These are phyloP conservation scores for Tilletia horrida DNA, from an alignment of 1,284 basidiomycete species.

Conservation along the genomic window DNA sequence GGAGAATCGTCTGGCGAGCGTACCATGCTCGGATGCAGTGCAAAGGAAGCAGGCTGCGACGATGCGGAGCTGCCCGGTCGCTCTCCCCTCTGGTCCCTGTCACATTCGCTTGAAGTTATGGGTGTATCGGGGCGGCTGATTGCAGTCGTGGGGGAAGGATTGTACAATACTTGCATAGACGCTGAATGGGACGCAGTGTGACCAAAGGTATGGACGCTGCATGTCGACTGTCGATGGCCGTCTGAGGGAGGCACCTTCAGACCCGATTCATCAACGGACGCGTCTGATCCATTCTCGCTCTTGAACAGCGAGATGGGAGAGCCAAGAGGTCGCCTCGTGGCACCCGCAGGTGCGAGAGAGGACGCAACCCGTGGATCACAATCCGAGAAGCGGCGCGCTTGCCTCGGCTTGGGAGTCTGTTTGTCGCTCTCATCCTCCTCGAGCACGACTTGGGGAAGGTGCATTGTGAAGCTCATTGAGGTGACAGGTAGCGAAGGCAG, in stretches of 20 bases:
- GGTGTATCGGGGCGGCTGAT: not conserved
- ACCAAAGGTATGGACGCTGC: slow-evolving; percentile 1
- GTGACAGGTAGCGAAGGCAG: slow-evolving; percentile 2
- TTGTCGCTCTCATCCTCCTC: slow-evolving; percentile 6
- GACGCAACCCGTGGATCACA: not conserved
- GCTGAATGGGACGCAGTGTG: not conserved
- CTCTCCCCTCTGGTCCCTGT: not conserved
- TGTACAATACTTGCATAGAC: not conserved
- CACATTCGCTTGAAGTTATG: not conserved
- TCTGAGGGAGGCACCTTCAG: not conserved
- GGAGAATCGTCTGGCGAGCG: slow-evolving; percentile 1
- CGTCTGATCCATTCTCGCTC: not conserved
- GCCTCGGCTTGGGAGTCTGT: not conserved
- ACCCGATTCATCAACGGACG: not conserved
- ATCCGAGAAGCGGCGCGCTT: not conserved
- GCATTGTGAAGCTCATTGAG: not conserved
- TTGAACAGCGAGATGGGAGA: not conserved
- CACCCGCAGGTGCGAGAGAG: not conserved
- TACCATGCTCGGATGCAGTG: not conserved
- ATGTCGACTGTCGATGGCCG: not conserved
- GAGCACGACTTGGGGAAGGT: not conserved
- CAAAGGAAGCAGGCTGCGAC: too few species aligned
- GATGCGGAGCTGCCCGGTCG: not conserved
- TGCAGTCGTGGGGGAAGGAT: not conserved
- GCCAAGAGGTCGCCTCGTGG: not conserved